Base-by-base conservation (phyloP, 345 rosid genomes). In the Heritiera littoralis region DNA sequence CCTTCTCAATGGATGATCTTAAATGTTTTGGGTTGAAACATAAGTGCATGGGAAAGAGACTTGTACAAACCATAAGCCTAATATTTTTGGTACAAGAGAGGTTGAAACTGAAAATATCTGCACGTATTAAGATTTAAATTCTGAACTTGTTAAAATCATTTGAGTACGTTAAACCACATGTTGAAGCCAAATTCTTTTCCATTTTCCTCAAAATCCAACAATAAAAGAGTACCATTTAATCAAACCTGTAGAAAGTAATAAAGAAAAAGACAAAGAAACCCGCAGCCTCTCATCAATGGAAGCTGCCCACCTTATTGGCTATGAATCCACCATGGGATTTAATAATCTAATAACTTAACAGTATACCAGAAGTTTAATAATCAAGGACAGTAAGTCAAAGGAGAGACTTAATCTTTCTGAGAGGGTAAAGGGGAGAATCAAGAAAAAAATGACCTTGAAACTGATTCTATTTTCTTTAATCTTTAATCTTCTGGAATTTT, bases 401-500 rank as follows among this genome's bases (percentile, higher is more conserved):
- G 51, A 48, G 51, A 9, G 8, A 43, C 70, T 15, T 64, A 11
- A 28, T 9, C 45, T 40, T 64, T 23, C 0, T 6, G 23, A 49
- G 1, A 51, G 12, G 28, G 40, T 23, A 72, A 43, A 43, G 18
- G 2, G 6, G 45, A 52, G 6, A 6, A 49, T 2, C 1, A 8
- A 20, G 2, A 20, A 40, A 8, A 35, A 52, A 54, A 35, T n/a
- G n/a, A 46, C n/a, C 15, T 9, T 72, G 5, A 72, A 72, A 72
- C 28, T 30, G 41, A 55, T 72, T 51, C 40, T 30, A 52, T 68
- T 28, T 56, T 51, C 4, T 7, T 38, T 18, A 8, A n/a, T 7
- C 0, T 23, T 56, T 77, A 78, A 3, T 69, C 46, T 1, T 74
- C 83, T 4, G 84, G 89, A 11, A 86, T 0, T 64, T 84, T 89